Conservation (phyloP, 148 eudicot genomes). For the Rhododendron griersonianum region DNA sequence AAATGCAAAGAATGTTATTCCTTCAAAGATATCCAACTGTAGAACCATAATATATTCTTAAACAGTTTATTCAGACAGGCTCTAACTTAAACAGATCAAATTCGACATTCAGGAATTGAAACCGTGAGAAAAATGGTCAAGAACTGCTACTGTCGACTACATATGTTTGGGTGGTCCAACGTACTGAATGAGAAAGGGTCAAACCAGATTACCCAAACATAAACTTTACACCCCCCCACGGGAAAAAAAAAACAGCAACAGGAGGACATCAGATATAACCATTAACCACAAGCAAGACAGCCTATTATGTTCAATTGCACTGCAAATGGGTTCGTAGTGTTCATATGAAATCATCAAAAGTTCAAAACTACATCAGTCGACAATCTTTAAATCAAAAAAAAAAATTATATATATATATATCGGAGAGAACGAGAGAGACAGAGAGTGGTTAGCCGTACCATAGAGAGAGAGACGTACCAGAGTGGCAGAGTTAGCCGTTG, state of each 20-base stretch:
- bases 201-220: background rate
- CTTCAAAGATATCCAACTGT: background rate
- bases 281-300: background rate
- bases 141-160: background rate
- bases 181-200: background rate
- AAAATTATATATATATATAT: too few species aligned
- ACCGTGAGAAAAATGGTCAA: background rate
- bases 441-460: too few species aligned
- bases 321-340: background rate
- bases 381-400: too few species aligned
- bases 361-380: background rate
- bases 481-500: too few species aligned
- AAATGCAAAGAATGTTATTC: background rate
- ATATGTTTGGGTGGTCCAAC: background rate
- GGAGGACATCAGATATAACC: background rate
- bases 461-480: too few species aligned
- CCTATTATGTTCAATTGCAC: background rate
- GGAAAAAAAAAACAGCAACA: background rate
- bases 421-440: too few species aligned
- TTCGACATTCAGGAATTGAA: background rate
- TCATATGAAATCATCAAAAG: background rate
- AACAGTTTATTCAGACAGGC: background rate
- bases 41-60: background rate
- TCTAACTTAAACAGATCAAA: background rate
- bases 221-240: background rate